Evolutionary conservation across 768 basidiomycete genomes (phyloP).

Genomic region (Amanita pseudoporphyria): DNA sequence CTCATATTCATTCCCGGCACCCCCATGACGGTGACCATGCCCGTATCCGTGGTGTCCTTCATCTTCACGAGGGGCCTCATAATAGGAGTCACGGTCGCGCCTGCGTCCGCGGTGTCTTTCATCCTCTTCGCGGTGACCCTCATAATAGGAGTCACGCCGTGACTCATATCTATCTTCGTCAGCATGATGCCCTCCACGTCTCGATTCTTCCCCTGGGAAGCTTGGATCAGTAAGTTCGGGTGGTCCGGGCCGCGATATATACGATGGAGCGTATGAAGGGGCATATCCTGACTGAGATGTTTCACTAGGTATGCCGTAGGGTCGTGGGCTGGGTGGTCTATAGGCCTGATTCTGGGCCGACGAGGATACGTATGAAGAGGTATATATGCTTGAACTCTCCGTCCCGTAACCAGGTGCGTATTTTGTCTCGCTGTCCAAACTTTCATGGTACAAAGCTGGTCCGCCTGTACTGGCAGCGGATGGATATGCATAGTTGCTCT

Average conservation of each 20-base stretch:
- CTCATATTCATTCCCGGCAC: neutral
- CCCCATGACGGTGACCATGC: neutral
- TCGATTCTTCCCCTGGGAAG: slow-evolving; percentile 13
- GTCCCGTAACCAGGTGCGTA: neutral
- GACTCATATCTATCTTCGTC: neutral
- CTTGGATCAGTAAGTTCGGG: slow-evolving; percentile 10
- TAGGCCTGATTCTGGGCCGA: slow-evolving; percentile 7
- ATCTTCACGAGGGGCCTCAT: too few species aligned
- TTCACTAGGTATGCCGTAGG: slow-evolving; percentile 13
- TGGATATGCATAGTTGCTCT: neutral
- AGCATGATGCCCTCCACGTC: neutral
- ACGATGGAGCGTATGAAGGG: slow-evolving; percentile 28
- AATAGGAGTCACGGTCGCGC: too few species aligned
- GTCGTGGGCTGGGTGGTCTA: slow-evolving; percentile 10
- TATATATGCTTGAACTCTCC: neutral
- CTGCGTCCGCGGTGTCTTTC: too few species aligned
- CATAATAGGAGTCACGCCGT: neutral
- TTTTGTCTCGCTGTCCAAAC: neutral
- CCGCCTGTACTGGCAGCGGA: neutral
- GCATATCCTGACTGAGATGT: slow-evolving; percentile 20
- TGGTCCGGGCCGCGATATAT: slow-evolving; percentile 17
- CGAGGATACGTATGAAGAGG: neutral
- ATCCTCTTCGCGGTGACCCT: too few species aligned
- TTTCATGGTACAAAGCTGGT: neutral
- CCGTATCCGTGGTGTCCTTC: neutral